Percentiles rank a stretch among this genome's conserved stretches.
Evolutionary conservation across 139 green algal genomes (phyloP).

Genomic region (Chlamydomonas sp.): DNA sequence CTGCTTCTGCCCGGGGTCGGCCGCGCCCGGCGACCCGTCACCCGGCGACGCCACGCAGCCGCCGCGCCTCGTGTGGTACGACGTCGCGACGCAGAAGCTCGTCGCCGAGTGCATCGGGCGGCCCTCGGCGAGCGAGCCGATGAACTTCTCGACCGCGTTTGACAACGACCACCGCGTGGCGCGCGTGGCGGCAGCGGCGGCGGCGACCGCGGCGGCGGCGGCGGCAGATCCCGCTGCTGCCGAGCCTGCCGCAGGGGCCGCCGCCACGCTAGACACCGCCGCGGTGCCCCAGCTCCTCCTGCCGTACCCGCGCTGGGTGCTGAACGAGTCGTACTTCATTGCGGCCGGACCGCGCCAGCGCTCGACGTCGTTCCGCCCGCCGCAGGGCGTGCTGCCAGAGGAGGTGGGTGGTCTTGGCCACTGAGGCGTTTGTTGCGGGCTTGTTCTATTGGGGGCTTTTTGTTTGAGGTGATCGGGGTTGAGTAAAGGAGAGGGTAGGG

Average conservation of each 20-base stretch:
- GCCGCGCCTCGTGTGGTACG: conserved; percentile 31
- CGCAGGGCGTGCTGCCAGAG: not conserved
- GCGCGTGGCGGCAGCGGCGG: too few relatives aligned
- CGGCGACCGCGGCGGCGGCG: too few relatives aligned
- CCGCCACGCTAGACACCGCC: too few relatives aligned
- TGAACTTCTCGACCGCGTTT: too few relatives aligned
- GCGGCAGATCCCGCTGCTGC: not conserved
- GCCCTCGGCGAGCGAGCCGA: too few relatives aligned
- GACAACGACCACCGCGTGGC: too few relatives aligned
- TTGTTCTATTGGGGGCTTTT: too few relatives aligned
- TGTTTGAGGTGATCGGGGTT: too few relatives aligned
- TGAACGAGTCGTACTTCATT: conserved; percentile 8
- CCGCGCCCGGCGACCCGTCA: not conserved
- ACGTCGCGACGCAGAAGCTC: conserved; percentile 20
- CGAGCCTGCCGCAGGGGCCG: not conserved
- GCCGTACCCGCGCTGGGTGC: not conserved
- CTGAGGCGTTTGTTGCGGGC: too few relatives aligned
- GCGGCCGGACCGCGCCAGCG: not conserved
- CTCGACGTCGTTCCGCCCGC: conserved; percentile 12
- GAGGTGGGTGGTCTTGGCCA: too few relatives aligned
- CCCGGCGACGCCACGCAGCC: too few relatives aligned
- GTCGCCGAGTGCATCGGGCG: conserved; percentile 5
- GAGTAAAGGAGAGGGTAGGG: too few relatives aligned
- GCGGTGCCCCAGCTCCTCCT: not conserved
- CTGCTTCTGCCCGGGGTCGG: conserved; percentile 23